Evolutionary conservation across 306 rosid species (phyloP).

Genomic region (Cyamopsis tetragonoloba): DNA sequence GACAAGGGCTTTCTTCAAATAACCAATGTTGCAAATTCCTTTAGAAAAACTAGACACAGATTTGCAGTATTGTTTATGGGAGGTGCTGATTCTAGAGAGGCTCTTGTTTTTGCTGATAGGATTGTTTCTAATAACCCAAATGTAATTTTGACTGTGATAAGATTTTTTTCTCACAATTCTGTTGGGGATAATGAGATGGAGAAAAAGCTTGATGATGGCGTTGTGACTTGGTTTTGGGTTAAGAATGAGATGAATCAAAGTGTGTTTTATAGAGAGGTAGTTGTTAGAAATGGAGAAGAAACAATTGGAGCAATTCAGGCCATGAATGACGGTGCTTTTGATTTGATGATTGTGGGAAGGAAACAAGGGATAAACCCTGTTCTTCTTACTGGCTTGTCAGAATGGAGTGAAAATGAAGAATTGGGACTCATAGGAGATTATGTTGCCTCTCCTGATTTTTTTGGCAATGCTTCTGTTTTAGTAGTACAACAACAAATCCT

Average conservation of each 20-base stretch:
- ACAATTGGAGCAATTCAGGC: constrained; percentile 51
- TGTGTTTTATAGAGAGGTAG: constrained; percentile 61
- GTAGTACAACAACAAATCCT: constrained; percentile 69
- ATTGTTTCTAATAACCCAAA: constrained; percentile 29
- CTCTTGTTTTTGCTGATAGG: constrained; percentile 67
- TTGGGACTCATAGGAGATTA: constrained; percentile 74
- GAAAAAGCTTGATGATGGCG: constrained; percentile 85
- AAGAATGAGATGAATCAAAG: constrained; percentile 60
- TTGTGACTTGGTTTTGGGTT: constrained; percentile 84
- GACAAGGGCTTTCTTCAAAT: constrained; percentile 39
- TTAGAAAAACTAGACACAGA: neutral
- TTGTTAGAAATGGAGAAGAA: constrained; percentile 60
- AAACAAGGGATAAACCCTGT: constrained; percentile 68
- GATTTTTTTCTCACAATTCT: constrained; percentile 47
- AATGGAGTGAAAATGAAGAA: constrained; percentile 63
- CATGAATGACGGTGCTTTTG: constrained; percentile 42
- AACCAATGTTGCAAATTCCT: neutral
- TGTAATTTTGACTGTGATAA: constrained; percentile 42
- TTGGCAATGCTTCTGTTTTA: constrained; percentile 52
- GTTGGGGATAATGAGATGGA: constrained; percentile 57
- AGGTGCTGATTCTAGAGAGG: constrained; percentile 80
- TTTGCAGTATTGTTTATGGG: constrained; percentile 58
- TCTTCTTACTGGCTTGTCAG: constrained; percentile 46
- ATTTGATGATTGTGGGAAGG: constrained; percentile 75
- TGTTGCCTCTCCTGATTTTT: constrained; percentile 67